phyloP scores from a whole-genome alignment of 2,329 filamentous ascomycete species.

The Xylaria sp. region DNA sequence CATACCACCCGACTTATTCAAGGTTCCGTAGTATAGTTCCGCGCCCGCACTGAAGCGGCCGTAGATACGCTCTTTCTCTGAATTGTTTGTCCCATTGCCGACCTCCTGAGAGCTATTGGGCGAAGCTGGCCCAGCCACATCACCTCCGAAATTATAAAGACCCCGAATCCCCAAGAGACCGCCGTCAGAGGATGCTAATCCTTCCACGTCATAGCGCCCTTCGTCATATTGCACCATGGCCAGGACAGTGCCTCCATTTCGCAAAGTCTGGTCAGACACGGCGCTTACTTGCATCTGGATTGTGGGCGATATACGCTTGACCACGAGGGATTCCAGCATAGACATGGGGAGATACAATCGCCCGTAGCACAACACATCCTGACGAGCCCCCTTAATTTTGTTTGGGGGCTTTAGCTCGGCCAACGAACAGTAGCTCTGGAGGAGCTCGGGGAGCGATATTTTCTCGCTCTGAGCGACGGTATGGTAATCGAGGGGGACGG shows the following conservation, averaged over 20 bases:
- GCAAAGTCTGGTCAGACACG: constrained; percentile 65
- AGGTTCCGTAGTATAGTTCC: constrained; percentile 89
- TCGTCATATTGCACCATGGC: constrained; percentile 74
- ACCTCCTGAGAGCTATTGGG: constrained; percentile 13
- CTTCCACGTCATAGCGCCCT: constrained; percentile 83
- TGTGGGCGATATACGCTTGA: constrained; percentile 70
- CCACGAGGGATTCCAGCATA: constrained; percentile 77
- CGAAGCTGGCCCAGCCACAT: constrained; percentile 41
- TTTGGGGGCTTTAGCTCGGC: constrained; percentile 47
- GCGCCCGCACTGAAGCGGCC: constrained; percentile 86
- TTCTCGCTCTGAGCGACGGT: constrained; percentile 63
- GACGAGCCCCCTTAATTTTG: constrained; percentile 22
- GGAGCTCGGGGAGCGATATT: constrained; percentile 70
- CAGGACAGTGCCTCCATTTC: constrained; percentile 70
- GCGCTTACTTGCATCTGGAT: constrained; percentile 75
- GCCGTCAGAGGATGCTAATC: constrained; percentile 87
- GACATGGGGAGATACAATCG: constrained; percentile 78
- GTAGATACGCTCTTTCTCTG: constrained; percentile 57
- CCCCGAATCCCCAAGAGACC: constrained; percentile 81
- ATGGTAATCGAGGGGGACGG: constrained; percentile 61
- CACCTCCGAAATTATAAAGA: constrained; percentile 88
- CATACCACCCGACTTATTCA: constrained; percentile 91
- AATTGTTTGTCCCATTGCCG: constrained; percentile 24
- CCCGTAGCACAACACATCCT: constrained; percentile 65
- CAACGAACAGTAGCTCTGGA: constrained; percentile 78